Evolutionary conservation across 2,329 filamentous ascomycete species (phyloP).

Genomic region (Verticillium klebahnii): DNA sequence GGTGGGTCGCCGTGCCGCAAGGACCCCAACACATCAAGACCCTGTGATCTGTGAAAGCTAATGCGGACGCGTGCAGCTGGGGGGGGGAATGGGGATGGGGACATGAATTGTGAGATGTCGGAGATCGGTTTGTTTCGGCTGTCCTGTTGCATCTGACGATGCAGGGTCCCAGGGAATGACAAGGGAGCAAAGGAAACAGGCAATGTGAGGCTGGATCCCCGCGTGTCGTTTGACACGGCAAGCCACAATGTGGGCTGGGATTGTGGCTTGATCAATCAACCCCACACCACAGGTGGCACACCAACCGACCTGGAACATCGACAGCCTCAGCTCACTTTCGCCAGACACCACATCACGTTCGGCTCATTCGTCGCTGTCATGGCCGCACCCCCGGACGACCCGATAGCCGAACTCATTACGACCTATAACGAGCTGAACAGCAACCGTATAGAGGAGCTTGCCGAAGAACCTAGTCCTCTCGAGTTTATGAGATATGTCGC

Average conservation of each 20-base stretch:
- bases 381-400: constrained; percentile 21
- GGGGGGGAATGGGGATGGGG: neutral
- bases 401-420: constrained; percentile 52
- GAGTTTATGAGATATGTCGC: constrained; percentile 78
- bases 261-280: neutral
- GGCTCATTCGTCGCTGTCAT: neutral
- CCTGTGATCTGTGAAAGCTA: neutral
- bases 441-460: constrained; percentile 53
- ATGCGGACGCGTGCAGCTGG: neutral
- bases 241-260: no score
- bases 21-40: neutral
- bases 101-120: neutral
- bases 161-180: no score
- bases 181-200: no score
- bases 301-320: neutral
- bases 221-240: no score
- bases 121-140: neutral
- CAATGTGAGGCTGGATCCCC: no score
- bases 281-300: neutral
- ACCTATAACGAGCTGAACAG: constrained; percentile 73
- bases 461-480: constrained; percentile 64
- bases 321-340: neutral
- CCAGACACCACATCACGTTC: neutral
- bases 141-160: neutral
- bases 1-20: neutral